Evolutionary conservation across 1,284 basidiomycete genomes (phyloP).

Genomic region (Tylopilus sp.): DNA sequence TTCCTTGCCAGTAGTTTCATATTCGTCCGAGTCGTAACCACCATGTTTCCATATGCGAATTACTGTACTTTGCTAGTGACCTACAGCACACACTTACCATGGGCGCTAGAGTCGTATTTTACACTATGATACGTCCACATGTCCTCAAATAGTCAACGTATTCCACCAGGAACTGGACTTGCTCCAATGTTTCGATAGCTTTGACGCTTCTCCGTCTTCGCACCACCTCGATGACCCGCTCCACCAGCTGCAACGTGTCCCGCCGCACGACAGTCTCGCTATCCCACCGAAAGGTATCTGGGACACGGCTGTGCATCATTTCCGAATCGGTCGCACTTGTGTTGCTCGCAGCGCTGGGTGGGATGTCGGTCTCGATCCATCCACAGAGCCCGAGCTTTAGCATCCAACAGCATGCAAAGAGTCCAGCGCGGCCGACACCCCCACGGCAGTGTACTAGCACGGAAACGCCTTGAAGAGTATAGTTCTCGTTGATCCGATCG

Average conservation of each 20-base stretch:
- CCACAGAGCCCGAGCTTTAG: conserved; percentile 87
- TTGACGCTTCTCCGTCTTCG: conserved; percentile 75
- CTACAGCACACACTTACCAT: not conserved
- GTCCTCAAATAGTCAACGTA: conserved; percentile 68
- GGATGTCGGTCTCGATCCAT: conserved; percentile 44
- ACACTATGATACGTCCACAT: conserved; percentile 7
- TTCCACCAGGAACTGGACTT: conserved; percentile 81
- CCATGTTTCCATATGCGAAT: no score
- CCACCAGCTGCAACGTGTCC: conserved; percentile 64
- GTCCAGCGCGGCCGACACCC: conserved; percentile 90
- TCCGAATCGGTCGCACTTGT: conserved; percentile 3
- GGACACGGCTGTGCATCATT: conserved; percentile 6
- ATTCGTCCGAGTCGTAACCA: not conserved
- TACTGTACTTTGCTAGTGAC: not conserved
- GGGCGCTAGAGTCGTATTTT: conserved; percentile 7
- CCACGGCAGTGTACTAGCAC: conserved; percentile 93
- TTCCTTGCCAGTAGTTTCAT: conserved; percentile 18
- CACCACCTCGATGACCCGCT: conserved; percentile 71
- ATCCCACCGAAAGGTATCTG: conserved; percentile 15
- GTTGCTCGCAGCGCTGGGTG: not conserved
- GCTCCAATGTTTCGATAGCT: conserved; percentile 89
- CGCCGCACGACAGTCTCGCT: conserved; percentile 30
- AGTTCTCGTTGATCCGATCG: conserved; percentile 64
- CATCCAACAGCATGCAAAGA: conserved; percentile 92
- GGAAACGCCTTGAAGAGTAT: conserved; percentile 72